Conservation (phyloP, 352 stramenopile genomes). For the Plasmopara muralis region DNA sequence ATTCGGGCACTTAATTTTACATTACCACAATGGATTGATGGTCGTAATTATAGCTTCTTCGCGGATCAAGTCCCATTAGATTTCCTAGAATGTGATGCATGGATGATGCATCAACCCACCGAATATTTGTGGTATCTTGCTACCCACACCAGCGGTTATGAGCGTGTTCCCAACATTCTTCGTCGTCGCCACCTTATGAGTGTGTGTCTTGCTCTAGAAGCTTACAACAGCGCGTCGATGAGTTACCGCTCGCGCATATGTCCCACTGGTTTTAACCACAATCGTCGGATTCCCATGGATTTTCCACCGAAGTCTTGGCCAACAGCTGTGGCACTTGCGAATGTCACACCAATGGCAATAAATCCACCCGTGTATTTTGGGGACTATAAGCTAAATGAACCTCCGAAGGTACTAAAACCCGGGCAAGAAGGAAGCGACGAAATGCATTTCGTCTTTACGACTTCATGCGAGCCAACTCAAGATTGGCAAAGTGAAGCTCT, state of each 20-base stretch:
- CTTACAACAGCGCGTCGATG: slow-evolving; percentile 64
- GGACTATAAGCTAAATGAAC: slow-evolving; percentile 40
- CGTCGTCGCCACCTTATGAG: slow-evolving; percentile 69
- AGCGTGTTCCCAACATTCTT: slow-evolving; percentile 72
- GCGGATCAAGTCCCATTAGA: slow-evolving; percentile 47
- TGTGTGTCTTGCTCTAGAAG: slow-evolving; percentile 53
- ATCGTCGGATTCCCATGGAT: slow-evolving; percentile 61
- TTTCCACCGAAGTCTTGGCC: slow-evolving; percentile 31
- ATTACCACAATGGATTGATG: slow-evolving; percentile 72
- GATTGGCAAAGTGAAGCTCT: slow-evolving; percentile 75
- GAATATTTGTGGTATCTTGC: slow-evolving; percentile 65
- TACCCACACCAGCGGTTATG: slow-evolving; percentile 64
- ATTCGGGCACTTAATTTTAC: slow-evolving; percentile 69
- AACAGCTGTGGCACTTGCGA: slow-evolving; percentile 41
- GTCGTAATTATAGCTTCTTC: slow-evolving; percentile 69
- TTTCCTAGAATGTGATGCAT: slow-evolving; percentile 70
- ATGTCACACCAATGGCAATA: slow-evolving; percentile 22
- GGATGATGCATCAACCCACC: slow-evolving; percentile 49
- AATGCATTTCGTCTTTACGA: slow-evolving; percentile 73
- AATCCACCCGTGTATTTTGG: slow-evolving; percentile 37
- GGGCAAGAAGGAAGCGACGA: slow-evolving; percentile 46
- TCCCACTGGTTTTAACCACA: slow-evolving; percentile 60
- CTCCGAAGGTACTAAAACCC: slow-evolving; percentile 12
- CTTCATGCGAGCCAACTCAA: slow-evolving; percentile 49
- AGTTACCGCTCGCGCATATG: slow-evolving; percentile 50